Percentiles rank a stretch among this genome's conserved stretches.
Conservation (phyloP, 768 basidiomycete genomes). For the Amanita molliuscula region DNA sequence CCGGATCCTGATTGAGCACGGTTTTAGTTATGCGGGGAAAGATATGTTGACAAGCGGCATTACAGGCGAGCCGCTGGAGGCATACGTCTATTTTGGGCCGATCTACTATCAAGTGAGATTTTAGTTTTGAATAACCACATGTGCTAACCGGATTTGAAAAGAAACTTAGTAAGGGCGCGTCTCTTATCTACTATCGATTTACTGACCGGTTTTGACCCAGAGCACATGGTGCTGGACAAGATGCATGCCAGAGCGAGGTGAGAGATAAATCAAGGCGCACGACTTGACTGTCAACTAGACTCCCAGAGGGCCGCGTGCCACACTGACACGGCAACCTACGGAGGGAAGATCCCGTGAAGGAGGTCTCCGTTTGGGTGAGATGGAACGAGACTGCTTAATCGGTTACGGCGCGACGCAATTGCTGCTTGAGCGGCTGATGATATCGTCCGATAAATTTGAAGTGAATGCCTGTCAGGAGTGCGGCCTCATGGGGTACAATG, state of each 20-base stretch:
- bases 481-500: constrained; percentile 89
- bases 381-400: constrained; percentile 98
- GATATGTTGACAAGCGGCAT: constrained; percentile 98
- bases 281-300: background rate
- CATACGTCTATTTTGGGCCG: constrained; percentile 97
- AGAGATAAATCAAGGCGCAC: constrained; percentile 12
- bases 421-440: constrained; percentile 94
- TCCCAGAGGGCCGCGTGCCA: constrained; percentile 85
- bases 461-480: constrained; percentile 93
- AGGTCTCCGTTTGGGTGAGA: constrained; percentile 93
- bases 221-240: constrained; percentile 99
- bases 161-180: constrained; percentile 78
- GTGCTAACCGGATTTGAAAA: constrained; percentile 20
- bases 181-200: background rate
- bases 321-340: constrained; percentile 93
- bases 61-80: constrained; percentile 92
- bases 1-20: constrained; percentile 85
- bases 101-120: constrained; percentile 86
- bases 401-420: constrained; percentile 98
- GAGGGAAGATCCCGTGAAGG: constrained; percentile 98
- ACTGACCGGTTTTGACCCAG: constrained; percentile 21
- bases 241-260: constrained; percentile 98
- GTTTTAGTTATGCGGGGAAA: constrained; percentile 97
- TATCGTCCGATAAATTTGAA: constrained; percentile 97
- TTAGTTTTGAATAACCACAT: constrained; percentile 3